Conservation (phyloP, 2,329 filamentous ascomycete genomes). For the Penicillium nordicum region DNA sequence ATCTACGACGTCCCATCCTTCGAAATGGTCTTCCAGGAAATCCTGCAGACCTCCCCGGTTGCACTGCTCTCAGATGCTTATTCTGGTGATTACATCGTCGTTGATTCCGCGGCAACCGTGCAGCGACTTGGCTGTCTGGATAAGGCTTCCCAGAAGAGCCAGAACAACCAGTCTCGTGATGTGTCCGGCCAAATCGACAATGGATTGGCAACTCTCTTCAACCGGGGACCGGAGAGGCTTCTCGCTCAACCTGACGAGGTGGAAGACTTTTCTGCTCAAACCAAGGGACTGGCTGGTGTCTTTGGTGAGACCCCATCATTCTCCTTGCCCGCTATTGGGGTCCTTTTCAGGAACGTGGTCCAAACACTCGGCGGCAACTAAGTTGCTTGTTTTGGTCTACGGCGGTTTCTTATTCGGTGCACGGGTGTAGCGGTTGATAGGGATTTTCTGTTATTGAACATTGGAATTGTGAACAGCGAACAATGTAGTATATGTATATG, state of each 20-base stretch:
- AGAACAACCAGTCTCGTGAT: slow-evolving; percentile 21
- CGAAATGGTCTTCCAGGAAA: slow-evolving; percentile 57
- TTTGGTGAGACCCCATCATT: slow-evolving; percentile 41
- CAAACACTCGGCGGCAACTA: slow-evolving; percentile 28
- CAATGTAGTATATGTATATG: slow-evolving; percentile 20
- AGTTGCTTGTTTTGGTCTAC: not conserved
- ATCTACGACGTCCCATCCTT: slow-evolving; percentile 64
- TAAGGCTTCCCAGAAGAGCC: slow-evolving; percentile 23
- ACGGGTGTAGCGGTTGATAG: slow-evolving; percentile 8
- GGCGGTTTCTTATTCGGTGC: slow-evolving; percentile 3
- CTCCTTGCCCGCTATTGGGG: slow-evolving; percentile 36
- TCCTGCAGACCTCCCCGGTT: slow-evolving; percentile 57
- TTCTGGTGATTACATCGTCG: slow-evolving; percentile 67
- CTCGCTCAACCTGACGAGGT: slow-evolving; percentile 5
- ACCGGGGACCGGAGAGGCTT: slow-evolving; percentile 14
- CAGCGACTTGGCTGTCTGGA: slow-evolving; percentile 43
- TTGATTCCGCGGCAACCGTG: slow-evolving; percentile 74
- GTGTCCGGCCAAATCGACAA: slow-evolving; percentile 26
- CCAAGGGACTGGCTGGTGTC: slow-evolving; percentile 32
- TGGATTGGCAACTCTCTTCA: slow-evolving; percentile 37
- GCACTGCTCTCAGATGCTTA: slow-evolving; percentile 63
- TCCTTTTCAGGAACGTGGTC: slow-evolving; percentile 41
- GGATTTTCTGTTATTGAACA: slow-evolving; percentile 3
- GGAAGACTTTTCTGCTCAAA: slow-evolving; percentile 23
- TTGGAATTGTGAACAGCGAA: slow-evolving; percentile 12